Percentiles rank a stretch among this genome's conserved stretches.
Evolutionary conservation across 768 basidiomycete genomes (phyloP).

Genomic region (Russula brevipes): DNA sequence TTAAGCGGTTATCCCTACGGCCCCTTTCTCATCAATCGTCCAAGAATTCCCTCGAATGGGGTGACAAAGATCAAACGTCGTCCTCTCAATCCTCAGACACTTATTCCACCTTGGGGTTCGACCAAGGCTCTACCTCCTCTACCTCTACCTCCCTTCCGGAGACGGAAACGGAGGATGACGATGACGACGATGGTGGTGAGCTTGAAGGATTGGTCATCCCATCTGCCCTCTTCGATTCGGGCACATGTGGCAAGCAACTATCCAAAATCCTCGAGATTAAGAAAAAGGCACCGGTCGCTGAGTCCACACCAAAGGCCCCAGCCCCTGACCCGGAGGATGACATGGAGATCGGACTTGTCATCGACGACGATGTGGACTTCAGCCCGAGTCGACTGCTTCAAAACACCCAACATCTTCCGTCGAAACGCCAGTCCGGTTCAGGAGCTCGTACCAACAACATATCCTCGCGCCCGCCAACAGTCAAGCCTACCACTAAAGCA

Average conservation of each 20-base stretch:
- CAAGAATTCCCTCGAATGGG: slow-evolving; percentile 81
- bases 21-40: slow-evolving; percentile 75
- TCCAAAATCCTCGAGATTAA: slow-evolving; percentile 49
- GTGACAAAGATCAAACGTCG: slow-evolving; percentile 75
- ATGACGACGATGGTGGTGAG: slow-evolving; percentile 61
- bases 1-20: slow-evolving; percentile 77
- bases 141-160: slow-evolving; percentile 65
- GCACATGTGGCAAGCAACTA: slow-evolving; percentile 49
- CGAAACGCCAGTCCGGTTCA: slow-evolving; percentile 30
- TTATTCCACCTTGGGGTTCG: slow-evolving; percentile 74
- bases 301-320: slow-evolving; percentile 47
- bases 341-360: slow-evolving; percentile 79
- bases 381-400: slow-evolving; percentile 68
- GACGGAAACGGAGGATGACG: slow-evolving; percentile 61
- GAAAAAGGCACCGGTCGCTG: slow-evolving; percentile 52
- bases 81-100: slow-evolving; percentile 84
- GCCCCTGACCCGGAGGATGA: slow-evolving; percentile 73
- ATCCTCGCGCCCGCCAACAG: slow-evolving; percentile 44
- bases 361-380: slow-evolving; percentile 78
- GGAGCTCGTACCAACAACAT: slow-evolving; percentile 55
- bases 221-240: slow-evolving; percentile 66
- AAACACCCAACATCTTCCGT: slow-evolving; percentile 42
- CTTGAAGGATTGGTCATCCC: slow-evolving; percentile 81
- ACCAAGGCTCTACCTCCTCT: slow-evolving; percentile 65
- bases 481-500: slow-evolving; percentile 58